These are phyloP conservation scores for Chiua virens DNA, from an alignment of 768 basidiomycete genomes.

Conservation along the genomic window DNA sequence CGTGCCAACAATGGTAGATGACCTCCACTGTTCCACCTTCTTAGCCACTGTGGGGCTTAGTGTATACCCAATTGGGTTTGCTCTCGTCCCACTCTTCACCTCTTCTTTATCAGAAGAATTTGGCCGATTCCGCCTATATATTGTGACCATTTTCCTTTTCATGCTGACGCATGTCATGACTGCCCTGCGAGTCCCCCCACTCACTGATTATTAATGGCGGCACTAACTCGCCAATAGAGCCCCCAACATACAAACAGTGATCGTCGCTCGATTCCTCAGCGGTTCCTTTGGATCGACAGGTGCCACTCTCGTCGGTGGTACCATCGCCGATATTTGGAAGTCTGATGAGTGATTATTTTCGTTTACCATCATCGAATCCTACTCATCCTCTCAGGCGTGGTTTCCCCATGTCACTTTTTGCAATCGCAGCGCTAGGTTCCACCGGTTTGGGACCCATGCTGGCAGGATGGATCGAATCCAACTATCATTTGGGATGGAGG, in stretches of 20 bases:
- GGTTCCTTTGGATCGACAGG: slow-evolving; percentile 70
- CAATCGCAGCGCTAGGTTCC: slow-evolving; percentile 57
- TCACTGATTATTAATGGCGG: neutral
- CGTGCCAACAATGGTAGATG: slow-evolving; percentile 51
- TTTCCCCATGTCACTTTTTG: slow-evolving; percentile 75
- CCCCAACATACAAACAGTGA: slow-evolving; percentile 57
- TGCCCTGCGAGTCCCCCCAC: slow-evolving; percentile 25
- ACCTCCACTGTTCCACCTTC: slow-evolving; percentile 44
- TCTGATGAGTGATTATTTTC: slow-evolving; percentile 50
- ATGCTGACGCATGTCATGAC: slow-evolving; percentile 47
- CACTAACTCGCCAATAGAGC: slow-evolving; percentile 28
- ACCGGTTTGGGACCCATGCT: slow-evolving; percentile 63
- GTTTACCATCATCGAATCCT: neutral
- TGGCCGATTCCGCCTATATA: slow-evolving; percentile 60
- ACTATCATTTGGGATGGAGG: slow-evolving; percentile 60
- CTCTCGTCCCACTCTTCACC: slow-evolving; percentile 59
- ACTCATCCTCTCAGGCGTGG: slow-evolving; percentile 55
- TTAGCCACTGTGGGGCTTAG: slow-evolving; percentile 50
- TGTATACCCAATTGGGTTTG: slow-evolving; percentile 62
- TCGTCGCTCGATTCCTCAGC: slow-evolving; percentile 61
- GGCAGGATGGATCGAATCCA: slow-evolving; percentile 68
- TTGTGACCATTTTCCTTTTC: slow-evolving; percentile 50
- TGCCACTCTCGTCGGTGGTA: slow-evolving; percentile 74
- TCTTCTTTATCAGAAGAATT: slow-evolving; percentile 75
- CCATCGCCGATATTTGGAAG: slow-evolving; percentile 68